Percentiles rank a stretch among this genome's conserved stretches.
phyloP scores from a whole-genome alignment of 345 rosid genomes.

The Sapria himalayana region DNA sequence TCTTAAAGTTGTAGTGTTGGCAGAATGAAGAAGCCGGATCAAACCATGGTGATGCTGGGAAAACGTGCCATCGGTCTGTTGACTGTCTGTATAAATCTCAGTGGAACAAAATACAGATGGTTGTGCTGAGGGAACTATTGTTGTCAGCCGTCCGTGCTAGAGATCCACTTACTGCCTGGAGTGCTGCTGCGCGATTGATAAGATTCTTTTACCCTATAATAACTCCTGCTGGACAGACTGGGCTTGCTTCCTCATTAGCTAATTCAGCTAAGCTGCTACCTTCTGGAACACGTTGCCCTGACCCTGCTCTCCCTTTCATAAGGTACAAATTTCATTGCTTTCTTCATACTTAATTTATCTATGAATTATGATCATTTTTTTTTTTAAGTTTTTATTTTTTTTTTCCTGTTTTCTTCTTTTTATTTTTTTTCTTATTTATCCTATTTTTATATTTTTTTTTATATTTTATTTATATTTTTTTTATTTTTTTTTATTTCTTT shows the following conservation, averaged over 20 bases:
- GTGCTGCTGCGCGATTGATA: constrained; percentile 90
- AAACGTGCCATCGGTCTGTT: constrained; percentile 61
- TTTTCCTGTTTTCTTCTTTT: too few species aligned
- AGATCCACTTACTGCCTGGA: constrained; percentile 97
- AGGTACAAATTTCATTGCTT: constrained; percentile 28
- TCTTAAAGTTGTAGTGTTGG: too few species aligned
- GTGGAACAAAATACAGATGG: constrained; percentile 99
- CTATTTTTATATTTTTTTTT: background rate
- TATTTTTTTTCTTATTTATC: too few species aligned
- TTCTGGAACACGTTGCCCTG: constrained; percentile 88
- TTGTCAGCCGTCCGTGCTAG: constrained; percentile 94
- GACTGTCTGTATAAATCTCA: constrained; percentile 85
- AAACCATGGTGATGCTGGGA: constrained; percentile 44
- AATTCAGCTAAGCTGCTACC: constrained; percentile 88
- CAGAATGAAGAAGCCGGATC: constrained; percentile 35
- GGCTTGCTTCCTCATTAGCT: constrained; percentile 76
- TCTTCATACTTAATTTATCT: too few species aligned
- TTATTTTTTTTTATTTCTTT: too few species aligned
- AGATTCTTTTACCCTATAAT: constrained; percentile 90
- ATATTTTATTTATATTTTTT: background rate
- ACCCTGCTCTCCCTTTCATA: constrained; percentile 88
- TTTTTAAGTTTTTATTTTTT: background rate
- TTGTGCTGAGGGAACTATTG: constrained; percentile 89
- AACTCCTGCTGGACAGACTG: constrained; percentile 95
- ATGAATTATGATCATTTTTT: background rate